Base-by-base conservation (phyloP, 768 basidiomycete genomes). In the Sistotremastrum niveocremeum region DNA sequence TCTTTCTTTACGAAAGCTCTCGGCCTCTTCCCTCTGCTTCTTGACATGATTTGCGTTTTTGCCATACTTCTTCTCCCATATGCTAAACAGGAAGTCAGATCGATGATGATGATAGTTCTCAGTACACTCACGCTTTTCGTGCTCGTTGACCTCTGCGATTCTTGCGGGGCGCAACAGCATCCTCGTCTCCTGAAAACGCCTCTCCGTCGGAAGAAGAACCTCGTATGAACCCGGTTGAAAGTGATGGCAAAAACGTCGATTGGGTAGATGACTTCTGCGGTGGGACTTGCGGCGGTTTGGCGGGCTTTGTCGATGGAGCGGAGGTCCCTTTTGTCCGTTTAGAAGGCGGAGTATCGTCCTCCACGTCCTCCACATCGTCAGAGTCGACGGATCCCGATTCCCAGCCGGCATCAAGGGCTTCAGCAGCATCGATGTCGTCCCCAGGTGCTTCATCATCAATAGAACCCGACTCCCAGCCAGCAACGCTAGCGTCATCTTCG, bases 61-160 rank as follows among this genome's bases (percentile, higher is more conserved):
- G 41, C 94, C 94, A 55, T 78, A 98, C 62, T 91, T 97, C 66
- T 90, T 93, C 65, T 97, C 94, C 93, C 94, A 97, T 53, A 98
- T 95, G 2, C 93, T 97, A 55, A 37, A 43, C 37, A 39, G 35
- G 7, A 41, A 38, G 30, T 31, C 4, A 48, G 43, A 46, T 37
- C 39, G 42, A 34, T 20, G 8, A 28, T 3, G 39, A 48, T 4
- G 9, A 30, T 33, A 10, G 11, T 4, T 11, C 34, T 8, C 45
- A 43, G 5, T 4, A 7, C 7, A 81, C 93, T 74, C 61, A 95
- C 95, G 85, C 86, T 65, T 83, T 71, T 49, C 95, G 71, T n/a
- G 94, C 94, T 42, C 91, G 66, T 61, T 99, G 95, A 32, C 94
- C 95, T 36, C 91, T 71, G 46, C 94, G 66, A 55, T 99, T 93